phyloP scores from a whole-genome alignment of 1,139 yeast species.

The Sugiyamaella castrensis region DNA sequence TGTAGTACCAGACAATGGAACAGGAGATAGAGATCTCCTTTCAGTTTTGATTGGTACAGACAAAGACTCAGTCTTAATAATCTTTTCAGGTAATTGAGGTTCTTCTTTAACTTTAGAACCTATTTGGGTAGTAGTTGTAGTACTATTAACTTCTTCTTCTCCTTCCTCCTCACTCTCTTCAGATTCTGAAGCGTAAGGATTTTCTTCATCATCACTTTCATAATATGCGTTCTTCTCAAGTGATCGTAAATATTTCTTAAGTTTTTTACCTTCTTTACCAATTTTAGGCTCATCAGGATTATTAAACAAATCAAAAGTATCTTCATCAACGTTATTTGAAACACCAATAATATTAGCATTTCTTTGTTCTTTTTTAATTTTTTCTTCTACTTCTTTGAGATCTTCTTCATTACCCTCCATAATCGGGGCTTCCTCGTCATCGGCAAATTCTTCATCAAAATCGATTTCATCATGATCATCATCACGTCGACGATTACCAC shows the following conservation, averaged over 20 bases:
- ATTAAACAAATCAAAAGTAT: slow-evolving; percentile 53
- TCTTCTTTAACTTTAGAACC: slow-evolving; percentile 16
- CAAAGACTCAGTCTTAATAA: slow-evolving; percentile 5
- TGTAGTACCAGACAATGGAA: slow-evolving; percentile 4
- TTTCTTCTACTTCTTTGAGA: slow-evolving; percentile 81
- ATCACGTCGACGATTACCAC: slow-evolving; percentile 44
- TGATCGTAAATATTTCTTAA: slow-evolving; percentile 78
- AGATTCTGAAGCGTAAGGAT: slow-evolving; percentile 72
- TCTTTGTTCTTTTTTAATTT: slow-evolving; percentile 87
- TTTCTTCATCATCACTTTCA: slow-evolving; percentile 80
- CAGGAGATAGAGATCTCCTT: slow-evolving; percentile 3
- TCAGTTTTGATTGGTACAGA: not conserved
- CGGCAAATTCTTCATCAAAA: slow-evolving; percentile 95
- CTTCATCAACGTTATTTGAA: slow-evolving; percentile 47
- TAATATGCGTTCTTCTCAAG: slow-evolving; percentile 87
- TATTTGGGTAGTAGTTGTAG: slow-evolving; percentile 8
- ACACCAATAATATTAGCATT: slow-evolving; percentile 62
- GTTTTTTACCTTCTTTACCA: slow-evolving; percentile 86
- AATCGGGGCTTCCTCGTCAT: slow-evolving; percentile 97
- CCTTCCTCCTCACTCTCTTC: slow-evolving; percentile 34
- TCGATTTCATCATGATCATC: slow-evolving; percentile 91
- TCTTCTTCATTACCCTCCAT: slow-evolving; percentile 97
- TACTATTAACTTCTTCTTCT: slow-evolving; percentile 3
- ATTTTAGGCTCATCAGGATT: slow-evolving; percentile 70
- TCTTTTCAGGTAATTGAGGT: slow-evolving; percentile 5